phyloP scores from a whole-genome alignment of 139 green algal species.

The Chlorella ohadii region DNA sequence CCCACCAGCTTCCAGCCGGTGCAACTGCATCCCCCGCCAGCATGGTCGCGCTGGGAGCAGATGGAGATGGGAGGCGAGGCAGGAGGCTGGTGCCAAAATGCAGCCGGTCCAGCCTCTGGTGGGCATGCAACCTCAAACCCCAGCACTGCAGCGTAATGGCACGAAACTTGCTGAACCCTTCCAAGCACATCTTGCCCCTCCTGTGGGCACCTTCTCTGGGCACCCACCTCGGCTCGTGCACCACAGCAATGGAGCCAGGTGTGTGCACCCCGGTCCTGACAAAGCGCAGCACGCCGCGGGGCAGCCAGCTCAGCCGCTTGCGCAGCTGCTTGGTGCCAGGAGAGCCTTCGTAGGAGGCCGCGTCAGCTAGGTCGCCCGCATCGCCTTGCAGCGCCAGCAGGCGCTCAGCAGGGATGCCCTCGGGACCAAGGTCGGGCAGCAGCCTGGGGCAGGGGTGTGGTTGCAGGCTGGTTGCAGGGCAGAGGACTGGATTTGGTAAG shows the following conservation, averaged over 20 bases:
- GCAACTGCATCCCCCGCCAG: constrained; percentile 11
- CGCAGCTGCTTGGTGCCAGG: background rate
- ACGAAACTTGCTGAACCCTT: too few species aligned
- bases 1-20: background rate
- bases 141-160: too few species aligned
- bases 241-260: background rate
- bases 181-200: too few species aligned
- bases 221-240: constrained; percentile 1
- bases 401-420: background rate
- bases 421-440: background rate
- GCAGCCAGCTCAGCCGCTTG: constrained; percentile 7
- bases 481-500: too few species aligned
- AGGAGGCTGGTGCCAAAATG: too few species aligned
- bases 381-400: constrained; percentile 7
- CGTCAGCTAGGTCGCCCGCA: background rate
- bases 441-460: background rate
- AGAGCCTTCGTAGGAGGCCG: background rate
- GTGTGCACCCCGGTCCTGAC: background rate
- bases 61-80: background rate
- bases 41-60: constrained; percentile 3
- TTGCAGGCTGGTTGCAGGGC: too few species aligned
- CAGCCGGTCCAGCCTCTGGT: too few species aligned
- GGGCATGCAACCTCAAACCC: too few species aligned
- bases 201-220: too few species aligned
- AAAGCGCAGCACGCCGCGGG: background rate